Base-by-base conservation (phyloP, 2,329 filamentous ascomycete genomes). In the Incumbomyces delicatus region DNA sequence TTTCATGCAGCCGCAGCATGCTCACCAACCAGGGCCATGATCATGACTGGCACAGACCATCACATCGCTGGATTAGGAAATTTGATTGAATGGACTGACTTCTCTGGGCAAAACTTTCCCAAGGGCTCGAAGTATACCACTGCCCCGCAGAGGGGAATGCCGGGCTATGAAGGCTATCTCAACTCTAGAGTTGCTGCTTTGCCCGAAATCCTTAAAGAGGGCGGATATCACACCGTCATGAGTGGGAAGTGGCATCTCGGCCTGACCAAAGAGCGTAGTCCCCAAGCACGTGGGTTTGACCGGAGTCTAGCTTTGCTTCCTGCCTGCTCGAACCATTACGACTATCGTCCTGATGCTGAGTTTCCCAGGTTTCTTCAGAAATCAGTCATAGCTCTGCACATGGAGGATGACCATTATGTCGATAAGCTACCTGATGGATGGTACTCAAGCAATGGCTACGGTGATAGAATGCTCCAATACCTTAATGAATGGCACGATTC, bases 1-100 rank as follows among this genome's bases (percentile, higher is more conserved):
- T 82, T 80, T 60, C 79, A 83, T 56, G 75, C 78, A 1, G 78
- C 80, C 0, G 75, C 78, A 2, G 78, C 79, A 42, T 83, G 78
- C 61, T 81, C 77, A 41, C 80, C 80, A 1, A 78, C 77, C 2
- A 68, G 78, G 32, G 76, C 78, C 14, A 83, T 83, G 79, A 72
- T 83, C 53, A 75, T 82, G 70, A 80, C 77, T 0, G 78, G 78
- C 3, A 81, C 78, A 33, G 50, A 53, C 41, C 50, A 54, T 31
- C 54, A 68, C 46, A 68, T 68, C 48, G 66, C 66, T 10, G 65
- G 78, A 1, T 65, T 81, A 2, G 78, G 77, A 1, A 77, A 78
- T 48, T 60, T 81, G 46, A 70, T 75, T 52, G 53, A 55, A 42
- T 78, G 74, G 72, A 74, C 71, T 35, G 75, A 76, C 53, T 68